phyloP scores from a whole-genome alignment of 2,329 filamentous ascomycete species.

The Aspergillus piperis region DNA sequence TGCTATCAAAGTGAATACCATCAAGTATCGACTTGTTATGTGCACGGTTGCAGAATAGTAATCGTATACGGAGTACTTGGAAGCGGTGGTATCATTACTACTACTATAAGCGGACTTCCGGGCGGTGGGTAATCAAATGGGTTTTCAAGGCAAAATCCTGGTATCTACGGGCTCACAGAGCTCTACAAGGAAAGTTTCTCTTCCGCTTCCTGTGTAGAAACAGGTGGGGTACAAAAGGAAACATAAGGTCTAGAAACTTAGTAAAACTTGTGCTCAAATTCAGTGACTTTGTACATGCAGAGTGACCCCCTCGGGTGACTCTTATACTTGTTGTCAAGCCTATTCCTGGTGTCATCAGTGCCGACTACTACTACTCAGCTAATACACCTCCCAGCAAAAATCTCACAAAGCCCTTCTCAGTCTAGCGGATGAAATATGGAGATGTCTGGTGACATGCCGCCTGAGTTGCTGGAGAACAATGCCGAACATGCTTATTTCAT shows the following conservation, averaged over 20 bases:
- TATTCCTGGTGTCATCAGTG: background rate
- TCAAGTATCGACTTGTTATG: too few relatives aligned
- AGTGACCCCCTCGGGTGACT: background rate
- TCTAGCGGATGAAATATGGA: background rate
- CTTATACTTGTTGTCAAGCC: background rate
- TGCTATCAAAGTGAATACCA: too few relatives aligned
- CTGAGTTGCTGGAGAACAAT: constrained; percentile 17
- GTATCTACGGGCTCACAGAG: background rate
- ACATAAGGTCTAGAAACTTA: too few relatives aligned
- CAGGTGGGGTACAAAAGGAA: too few relatives aligned
- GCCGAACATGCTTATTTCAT: constrained; percentile 66
- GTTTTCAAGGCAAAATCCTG: background rate
- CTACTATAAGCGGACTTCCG: background rate
- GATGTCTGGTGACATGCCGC: background rate
- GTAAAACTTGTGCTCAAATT: too few relatives aligned
- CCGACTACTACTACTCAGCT: background rate
- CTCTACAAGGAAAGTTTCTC: background rate
- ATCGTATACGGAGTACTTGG: background rate
- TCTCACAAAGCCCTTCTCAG: background rate
- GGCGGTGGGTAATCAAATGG: background rate
- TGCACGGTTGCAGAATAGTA: too few relatives aligned
- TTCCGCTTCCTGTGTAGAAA: background rate
- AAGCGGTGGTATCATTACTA: background rate
- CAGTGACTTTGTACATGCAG: background rate
- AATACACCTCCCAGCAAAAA: background rate